Conservation (phyloP, 768 basidiomycete species). For the Pholiota microspora region DNA sequence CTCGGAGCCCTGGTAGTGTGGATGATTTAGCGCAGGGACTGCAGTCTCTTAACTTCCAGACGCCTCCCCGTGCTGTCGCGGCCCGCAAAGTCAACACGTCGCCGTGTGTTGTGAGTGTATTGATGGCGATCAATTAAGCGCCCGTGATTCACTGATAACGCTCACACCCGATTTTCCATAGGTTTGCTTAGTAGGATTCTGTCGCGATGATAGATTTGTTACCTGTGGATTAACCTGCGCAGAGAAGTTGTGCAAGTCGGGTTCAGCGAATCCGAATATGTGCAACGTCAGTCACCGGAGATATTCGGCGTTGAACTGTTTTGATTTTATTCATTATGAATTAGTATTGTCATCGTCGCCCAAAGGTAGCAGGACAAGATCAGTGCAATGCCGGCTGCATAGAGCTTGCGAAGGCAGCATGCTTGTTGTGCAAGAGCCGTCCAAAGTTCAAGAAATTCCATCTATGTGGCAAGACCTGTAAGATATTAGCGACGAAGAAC, state of each 20-base stretch:
- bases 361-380: neutral
- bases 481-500: slow-evolving; percentile 14
- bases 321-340: neutral
- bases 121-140: slow-evolving; percentile 2
- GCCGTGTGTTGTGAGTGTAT: slow-evolving; percentile 2
- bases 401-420: slow-evolving; percentile 13
- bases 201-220: slow-evolving; percentile 3
- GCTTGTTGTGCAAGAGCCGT: slow-evolving; percentile 14
- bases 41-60: neutral
- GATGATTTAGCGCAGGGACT: neutral
- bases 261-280: slow-evolving; percentile 12
- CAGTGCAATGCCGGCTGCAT: slow-evolving; percentile 14
- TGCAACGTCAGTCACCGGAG: slow-evolving; percentile 14
- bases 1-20: neutral
- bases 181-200: neutral
- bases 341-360: slow-evolving; percentile 5
- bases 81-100: neutral
- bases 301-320: neutral
- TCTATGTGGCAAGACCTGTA: slow-evolving; percentile 21
- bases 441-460: slow-evolving; percentile 11
- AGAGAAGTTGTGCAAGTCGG: slow-evolving; percentile 13
- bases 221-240: slow-evolving; percentile 15
- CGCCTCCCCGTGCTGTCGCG: neutral
- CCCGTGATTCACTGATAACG: neutral
- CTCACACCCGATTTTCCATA: neutral